A percentile compares a stretch with the other conserved stretches of the same genome.
These are phyloP conservation scores for Aspergillus baeticus DNA, from an alignment of 495 filamentous ascomycete species.

Conservation along the genomic window DNA sequence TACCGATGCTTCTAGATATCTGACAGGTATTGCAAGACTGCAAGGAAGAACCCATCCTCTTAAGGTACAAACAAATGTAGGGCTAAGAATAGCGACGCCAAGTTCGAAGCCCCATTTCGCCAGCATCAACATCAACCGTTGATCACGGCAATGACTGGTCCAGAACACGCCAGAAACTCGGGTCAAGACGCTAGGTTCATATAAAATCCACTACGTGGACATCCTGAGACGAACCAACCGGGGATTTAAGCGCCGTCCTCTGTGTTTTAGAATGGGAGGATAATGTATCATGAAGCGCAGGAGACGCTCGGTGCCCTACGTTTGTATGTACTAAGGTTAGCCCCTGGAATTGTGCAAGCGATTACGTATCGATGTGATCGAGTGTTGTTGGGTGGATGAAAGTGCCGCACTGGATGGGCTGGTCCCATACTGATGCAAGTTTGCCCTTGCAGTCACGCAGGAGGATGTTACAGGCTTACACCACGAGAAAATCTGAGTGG, in stretches of 20 bases:
- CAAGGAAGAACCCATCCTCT: no score
- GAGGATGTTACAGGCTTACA: no score
- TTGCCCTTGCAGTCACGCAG: no score
- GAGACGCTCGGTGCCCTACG: background rate
- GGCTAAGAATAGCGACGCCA: no score
- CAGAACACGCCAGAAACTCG: background rate
- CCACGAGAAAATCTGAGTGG: no score
- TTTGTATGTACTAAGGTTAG: background rate
- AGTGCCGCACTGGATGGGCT: no score
- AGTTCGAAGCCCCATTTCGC: no score
- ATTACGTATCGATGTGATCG: background rate
- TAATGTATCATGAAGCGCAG: constrained; percentile 6
- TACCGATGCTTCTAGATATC: no score
- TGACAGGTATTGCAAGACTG: no score
- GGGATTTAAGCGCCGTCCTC: background rate
- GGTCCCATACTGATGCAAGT: no score
- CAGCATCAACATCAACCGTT: background rate
- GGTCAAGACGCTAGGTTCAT: background rate
- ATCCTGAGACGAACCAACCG: background rate
- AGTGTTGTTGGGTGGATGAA: no score
- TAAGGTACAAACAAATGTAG: no score
- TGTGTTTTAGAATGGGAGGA: background rate
- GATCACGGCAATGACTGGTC: background rate
- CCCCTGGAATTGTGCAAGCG: background rate
- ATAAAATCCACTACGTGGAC: background rate